Evolutionary conservation across 1,284 basidiomycete species (phyloP), one percentile per base, ranked within the genome.

Genomic region (Agroathelia rolfsii): DNA sequence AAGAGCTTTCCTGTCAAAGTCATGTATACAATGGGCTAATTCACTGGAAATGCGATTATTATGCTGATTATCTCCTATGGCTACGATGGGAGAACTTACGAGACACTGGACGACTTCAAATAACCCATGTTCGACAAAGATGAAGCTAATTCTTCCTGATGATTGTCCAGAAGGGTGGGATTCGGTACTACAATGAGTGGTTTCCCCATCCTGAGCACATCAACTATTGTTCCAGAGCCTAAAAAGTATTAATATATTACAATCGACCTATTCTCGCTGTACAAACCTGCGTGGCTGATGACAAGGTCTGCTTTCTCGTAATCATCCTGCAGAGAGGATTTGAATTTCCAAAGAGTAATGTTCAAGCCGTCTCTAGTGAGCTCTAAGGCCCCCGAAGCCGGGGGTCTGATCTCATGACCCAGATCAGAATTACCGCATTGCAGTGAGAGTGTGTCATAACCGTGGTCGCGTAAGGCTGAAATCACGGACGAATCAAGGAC

Each of bases 201-300:
- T 46, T 82, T 86, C 19, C 64, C 59, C 32, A 72, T 64, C 16
- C 92, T 69, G 26, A 97, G 62, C 8, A 83, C 87, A 30, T 93
- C 87, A 23, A 97, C 66, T 46, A 97, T 93, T 2, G 93, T 95
- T 6, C 93, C 94, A 8, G 94, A 86, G 32, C 93, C 93, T 95
- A 50, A 11, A 12, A 33, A 28, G 36, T 41, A n/a, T 29, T 34
- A 14, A 25, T 18, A n/a, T n/a, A 15, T 14, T 38, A 30, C 24
- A 25, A 19, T 29, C 23, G 11, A 39, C 21, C 12, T 25, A 11
- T 24, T 7, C 14, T 24, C 17, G 32, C 31, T 34, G 24, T 37
- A 23, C 73, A 44, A 52, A 92, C 92, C 92, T 48, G 89, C 93
- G 68, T 97, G 93, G 49, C 87, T 86, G 24, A 97, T 80, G 32